Percentiles rank a stretch among this genome's conserved stretches.
Evolutionary conservation across 495 filamentous ascomycete species (phyloP).

Genomic region (Cairneyella variabilis): DNA sequence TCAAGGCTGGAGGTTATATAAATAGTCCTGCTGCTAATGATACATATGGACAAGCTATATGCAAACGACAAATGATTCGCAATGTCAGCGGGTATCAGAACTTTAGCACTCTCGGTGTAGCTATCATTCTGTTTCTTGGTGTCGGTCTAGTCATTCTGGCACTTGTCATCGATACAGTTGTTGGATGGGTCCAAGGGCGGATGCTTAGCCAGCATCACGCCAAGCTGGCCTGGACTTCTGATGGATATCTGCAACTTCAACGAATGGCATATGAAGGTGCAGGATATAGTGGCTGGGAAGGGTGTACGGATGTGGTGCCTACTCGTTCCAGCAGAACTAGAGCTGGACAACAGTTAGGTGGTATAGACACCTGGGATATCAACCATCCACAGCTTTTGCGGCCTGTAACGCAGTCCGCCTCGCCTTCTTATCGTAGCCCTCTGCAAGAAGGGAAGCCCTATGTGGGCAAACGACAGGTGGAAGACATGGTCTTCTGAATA

Average conservation of each 20-base stretch:
- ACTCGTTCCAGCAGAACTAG: not conserved
- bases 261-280: constrained; percentile 21
- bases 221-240: constrained; percentile 11
- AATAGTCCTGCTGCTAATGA: not conserved
- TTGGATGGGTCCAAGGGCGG: not conserved
- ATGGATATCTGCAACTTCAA: constrained; percentile 19
- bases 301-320: constrained; percentile 5
- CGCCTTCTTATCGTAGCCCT: no score
- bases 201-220: not conserved
- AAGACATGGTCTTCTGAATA: no score
- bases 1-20: not conserved
- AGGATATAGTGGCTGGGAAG: constrained; percentile 12
- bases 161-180: constrained; percentile 6
- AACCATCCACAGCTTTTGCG: no score
- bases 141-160: constrained; percentile 1
- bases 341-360: not conserved
- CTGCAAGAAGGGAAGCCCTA: no score
- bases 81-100: constrained; percentile 17
- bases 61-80: constrained; percentile 17
- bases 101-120: constrained; percentile 17
- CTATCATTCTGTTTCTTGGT: constrained; percentile 12
- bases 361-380: not conserved
- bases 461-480: no score
- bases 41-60: not conserved
- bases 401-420: no score